A percentile compares a stretch with the other conserved stretches of the same genome.
Evolutionary conservation across 1,284 basidiomycete genomes (phyloP).

Genomic region (Microbotryum silenes-acaulis): DNA sequence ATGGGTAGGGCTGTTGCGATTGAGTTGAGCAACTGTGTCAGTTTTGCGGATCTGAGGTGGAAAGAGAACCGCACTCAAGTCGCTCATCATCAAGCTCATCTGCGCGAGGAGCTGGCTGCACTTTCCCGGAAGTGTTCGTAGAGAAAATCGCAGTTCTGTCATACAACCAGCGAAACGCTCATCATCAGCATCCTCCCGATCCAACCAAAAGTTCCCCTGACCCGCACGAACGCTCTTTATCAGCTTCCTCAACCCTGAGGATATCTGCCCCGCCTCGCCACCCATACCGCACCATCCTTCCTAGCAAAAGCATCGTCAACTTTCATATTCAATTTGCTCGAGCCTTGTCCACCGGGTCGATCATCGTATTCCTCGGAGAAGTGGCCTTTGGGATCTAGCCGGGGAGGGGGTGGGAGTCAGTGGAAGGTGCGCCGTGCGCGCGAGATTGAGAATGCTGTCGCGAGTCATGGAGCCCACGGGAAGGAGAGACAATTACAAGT

Average conservation of each 20-base stretch:
- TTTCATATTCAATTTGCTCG: constrained; percentile 74
- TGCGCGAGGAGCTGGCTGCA: constrained; percentile 7
- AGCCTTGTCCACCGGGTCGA: constrained; percentile 59
- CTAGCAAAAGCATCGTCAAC: constrained; percentile 54
- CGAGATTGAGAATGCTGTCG: constrained; percentile 79
- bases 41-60: neutral
- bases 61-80: constrained; percentile 10
- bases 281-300: constrained; percentile 58
- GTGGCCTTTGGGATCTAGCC: constrained; percentile 68
- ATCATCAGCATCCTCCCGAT: neutral
- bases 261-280: constrained; percentile 82
- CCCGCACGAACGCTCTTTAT: constrained; percentile 40
- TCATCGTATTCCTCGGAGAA: constrained; percentile 46
- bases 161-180: neutral
- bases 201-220: constrained; percentile 7
- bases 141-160: constrained; percentile 62
- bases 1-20: constrained; percentile 64
- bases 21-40: neutral
- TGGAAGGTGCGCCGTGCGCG: constrained; percentile 74
- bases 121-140: constrained; percentile 42
- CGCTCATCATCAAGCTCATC: constrained; percentile 13
- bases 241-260: constrained; percentile 73
- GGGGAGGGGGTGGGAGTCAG: constrained; percentile 59
- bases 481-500: constrained; percentile 60
- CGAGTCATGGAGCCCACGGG: constrained; percentile 85